Evolutionary conservation across 495 filamentous ascomycete genomes (phyloP).

Genomic region (Penicillium subrubescens): DNA sequence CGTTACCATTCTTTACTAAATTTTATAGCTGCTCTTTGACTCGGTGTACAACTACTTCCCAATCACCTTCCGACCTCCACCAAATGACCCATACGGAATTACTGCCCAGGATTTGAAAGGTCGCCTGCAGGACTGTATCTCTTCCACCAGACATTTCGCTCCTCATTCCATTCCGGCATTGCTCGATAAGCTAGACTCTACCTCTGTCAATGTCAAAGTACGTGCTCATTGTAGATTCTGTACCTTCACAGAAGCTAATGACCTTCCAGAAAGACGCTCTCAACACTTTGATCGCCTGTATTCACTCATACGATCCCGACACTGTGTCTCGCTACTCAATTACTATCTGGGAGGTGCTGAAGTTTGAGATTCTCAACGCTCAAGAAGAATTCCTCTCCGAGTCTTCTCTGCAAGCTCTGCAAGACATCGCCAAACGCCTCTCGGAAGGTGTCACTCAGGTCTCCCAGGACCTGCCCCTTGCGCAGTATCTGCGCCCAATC

Average conservation of each 20-base stretch:
- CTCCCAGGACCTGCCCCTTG: slow-evolving; percentile 54
- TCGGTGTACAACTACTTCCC: slow-evolving; percentile 79
- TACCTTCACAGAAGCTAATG: slow-evolving; percentile 13
- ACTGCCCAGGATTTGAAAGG: slow-evolving; percentile 73
- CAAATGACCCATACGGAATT: slow-evolving; percentile 74
- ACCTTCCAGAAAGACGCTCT: slow-evolving; percentile 64
- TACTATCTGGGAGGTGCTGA: slow-evolving; percentile 72
- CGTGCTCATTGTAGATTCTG: slow-evolving; percentile 21
- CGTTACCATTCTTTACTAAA: slow-evolving; percentile 26
- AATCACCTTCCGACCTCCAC: slow-evolving; percentile 74
- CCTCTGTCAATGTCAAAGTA: slow-evolving; percentile 73
- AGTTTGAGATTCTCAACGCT: slow-evolving; percentile 75
- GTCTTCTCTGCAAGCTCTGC: slow-evolving; percentile 56
- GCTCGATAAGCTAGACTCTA: slow-evolving; percentile 76
- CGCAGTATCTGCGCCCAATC: slow-evolving; percentile 63
- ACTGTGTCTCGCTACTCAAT: slow-evolving; percentile 69
- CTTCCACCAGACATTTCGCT: slow-evolving; percentile 68
- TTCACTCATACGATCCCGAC: slow-evolving; percentile 59
- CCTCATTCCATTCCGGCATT: slow-evolving; percentile 69
- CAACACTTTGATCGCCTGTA: slow-evolving; percentile 64
- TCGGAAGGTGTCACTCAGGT: slow-evolving; percentile 53
- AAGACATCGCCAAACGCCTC: slow-evolving; percentile 59
- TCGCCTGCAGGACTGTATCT: slow-evolving; percentile 69
- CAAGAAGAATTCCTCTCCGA: slow-evolving; percentile 72
- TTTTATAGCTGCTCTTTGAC: slow-evolving; percentile 62